phyloP scores from a whole-genome alignment of 1,284 basidiomycete genomes.

The Caloboletus firmus region DNA sequence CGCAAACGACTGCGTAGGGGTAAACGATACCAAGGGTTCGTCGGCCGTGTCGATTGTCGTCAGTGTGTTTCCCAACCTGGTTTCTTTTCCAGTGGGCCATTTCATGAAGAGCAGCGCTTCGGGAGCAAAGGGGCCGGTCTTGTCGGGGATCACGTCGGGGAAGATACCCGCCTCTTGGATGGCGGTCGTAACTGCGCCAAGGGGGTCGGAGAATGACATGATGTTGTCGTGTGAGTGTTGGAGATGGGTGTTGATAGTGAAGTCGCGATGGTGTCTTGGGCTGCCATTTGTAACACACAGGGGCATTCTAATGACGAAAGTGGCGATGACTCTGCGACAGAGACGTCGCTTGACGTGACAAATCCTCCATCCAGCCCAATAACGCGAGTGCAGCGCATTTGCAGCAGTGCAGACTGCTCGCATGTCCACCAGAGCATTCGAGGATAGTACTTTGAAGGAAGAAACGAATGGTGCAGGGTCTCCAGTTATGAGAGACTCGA shows the following conservation, averaged over 20 bases:
- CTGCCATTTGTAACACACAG: conserved; percentile 8
- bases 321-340: background rate
- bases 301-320: conserved; percentile 14
- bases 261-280: background rate
- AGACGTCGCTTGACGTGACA: background rate
- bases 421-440: background rate
- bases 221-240: background rate
- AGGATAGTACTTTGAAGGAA: background rate
- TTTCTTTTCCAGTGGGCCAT: conserved; percentile 52
- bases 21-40: conserved; percentile 53
- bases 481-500: background rate
- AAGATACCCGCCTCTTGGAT: conserved; percentile 50
- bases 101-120: conserved; percentile 53
- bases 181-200: conserved; percentile 40
- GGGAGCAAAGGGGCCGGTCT: conserved; percentile 41
- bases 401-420: background rate
- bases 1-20: conserved; percentile 43
- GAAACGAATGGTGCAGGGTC: background rate
- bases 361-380: background rate
- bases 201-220: conserved; percentile 39
- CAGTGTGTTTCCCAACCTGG: conserved; percentile 51
- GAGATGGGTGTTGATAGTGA: background rate
- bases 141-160: conserved; percentile 53
- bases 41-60: conserved; percentile 47
- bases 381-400: background rate